Evolutionary conservation across 2,329 filamentous ascomycete genomes (phyloP).

Genomic region (Trichoderma harzianum): DNA sequence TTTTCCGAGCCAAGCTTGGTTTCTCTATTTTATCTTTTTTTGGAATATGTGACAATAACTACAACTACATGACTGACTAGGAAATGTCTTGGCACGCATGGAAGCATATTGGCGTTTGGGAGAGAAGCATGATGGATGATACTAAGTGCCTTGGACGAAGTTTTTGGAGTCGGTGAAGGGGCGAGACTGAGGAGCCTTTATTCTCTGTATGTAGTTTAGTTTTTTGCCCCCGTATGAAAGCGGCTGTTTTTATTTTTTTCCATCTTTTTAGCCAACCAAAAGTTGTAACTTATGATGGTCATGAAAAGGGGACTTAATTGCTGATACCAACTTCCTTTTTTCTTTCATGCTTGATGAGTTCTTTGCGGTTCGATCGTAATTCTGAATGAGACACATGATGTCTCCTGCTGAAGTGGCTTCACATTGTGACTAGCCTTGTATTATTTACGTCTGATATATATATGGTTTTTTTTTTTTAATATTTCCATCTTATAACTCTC

Average conservation of each 20-base stretch:
- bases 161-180: neutral
- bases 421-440: neutral
- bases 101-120: slow-evolving; percentile 32
- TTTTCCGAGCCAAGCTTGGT: neutral
- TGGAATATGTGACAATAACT: slow-evolving; percentile 12
- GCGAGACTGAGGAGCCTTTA: slow-evolving; percentile 3
- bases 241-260: neutral
- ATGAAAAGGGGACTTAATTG: neutral
- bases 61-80: slow-evolving; percentile 14
- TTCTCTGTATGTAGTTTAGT: slow-evolving; percentile 16
- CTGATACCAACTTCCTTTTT: slow-evolving; percentile 15
- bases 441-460: neutral
- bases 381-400: neutral
- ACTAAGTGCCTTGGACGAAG: neutral
- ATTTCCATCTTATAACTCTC: slow-evolving; percentile 13
- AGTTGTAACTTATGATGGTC: neutral
- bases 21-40: neutral
- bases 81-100: slow-evolving; percentile 48
- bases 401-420: neutral
- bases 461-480: neutral
- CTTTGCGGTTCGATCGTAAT: neutral
- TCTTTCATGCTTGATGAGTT: neutral
- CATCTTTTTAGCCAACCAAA: neutral
- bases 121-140: neutral
- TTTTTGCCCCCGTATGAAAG: slow-evolving; percentile 8